phyloP scores from a whole-genome alignment of 2,329 filamentous ascomycete species.

The Plenodomus tracheiphilus region DNA sequence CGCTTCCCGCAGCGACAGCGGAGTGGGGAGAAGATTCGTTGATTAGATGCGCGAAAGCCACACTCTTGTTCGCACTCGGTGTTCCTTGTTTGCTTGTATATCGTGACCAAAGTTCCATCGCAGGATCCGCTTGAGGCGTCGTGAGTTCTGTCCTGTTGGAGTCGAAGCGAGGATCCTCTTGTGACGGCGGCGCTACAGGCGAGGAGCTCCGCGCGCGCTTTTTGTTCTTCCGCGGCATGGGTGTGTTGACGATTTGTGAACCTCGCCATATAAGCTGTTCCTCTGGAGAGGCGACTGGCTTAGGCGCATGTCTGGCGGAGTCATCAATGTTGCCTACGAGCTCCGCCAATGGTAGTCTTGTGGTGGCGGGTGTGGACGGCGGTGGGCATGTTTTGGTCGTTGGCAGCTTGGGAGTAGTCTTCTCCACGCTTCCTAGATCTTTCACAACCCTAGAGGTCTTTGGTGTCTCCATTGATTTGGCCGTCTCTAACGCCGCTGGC shows the following conservation, averaged over 20 bases:
- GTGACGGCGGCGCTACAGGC: conserved; percentile 43
- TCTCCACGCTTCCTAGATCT: conserved; percentile 17
- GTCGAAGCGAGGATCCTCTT: conserved; percentile 41
- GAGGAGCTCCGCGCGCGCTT: conserved; percentile 54
- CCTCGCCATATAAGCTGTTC: conserved; percentile 64
- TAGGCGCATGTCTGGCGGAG: conserved; percentile 52
- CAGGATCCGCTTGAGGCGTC: conserved; percentile 53
- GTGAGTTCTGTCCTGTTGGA: conserved; percentile 32
- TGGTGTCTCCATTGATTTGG: conserved; percentile 21
- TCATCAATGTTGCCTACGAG: conserved; percentile 65
- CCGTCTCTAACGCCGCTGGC: conserved; percentile 6
- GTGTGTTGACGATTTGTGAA: conserved; percentile 49
- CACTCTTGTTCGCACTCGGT: conserved; percentile 39
- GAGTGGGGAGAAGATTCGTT: conserved; percentile 53
- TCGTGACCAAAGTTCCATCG: conserved; percentile 51
- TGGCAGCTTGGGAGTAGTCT: conserved; percentile 34
- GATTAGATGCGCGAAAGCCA: conserved; percentile 50
- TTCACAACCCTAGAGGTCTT: conserved; percentile 20
- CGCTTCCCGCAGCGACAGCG: conserved; percentile 49
- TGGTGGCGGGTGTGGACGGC: conserved; percentile 62
- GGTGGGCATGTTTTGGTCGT: conserved; percentile 39
- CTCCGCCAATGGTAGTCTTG: conserved; percentile 62
- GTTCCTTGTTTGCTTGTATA: conserved; percentile 48
- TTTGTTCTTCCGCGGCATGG: conserved; percentile 46
- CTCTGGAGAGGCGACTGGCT: conserved; percentile 58